Conservation (phyloP, 2,329 filamentous ascomycete genomes). For the Cladosporium colombiae region DNA sequence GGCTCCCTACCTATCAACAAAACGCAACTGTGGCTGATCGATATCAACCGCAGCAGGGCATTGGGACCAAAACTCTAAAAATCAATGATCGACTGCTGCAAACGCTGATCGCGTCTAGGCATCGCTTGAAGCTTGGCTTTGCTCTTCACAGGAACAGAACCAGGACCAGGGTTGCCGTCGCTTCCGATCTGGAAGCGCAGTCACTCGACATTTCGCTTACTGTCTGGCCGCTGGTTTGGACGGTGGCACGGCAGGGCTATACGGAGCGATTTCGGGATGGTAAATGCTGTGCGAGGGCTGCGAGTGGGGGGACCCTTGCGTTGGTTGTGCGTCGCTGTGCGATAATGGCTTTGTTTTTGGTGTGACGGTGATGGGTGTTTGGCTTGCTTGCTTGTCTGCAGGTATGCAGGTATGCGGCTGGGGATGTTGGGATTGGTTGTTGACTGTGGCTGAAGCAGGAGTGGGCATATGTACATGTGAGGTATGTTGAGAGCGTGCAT, state of each 20-base stretch:
- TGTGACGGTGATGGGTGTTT: background rate
- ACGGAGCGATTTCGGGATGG: constrained; percentile 5
- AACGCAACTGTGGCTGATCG: background rate
- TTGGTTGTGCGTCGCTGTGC: constrained; percentile 1
- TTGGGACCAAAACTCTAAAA: background rate
- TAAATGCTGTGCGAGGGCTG: background rate
- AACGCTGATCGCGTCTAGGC: background rate
- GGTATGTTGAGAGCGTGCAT: no score
- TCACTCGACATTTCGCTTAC: background rate
- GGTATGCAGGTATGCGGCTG: background rate
- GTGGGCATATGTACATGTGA: background rate
- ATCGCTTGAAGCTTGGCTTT: background rate
- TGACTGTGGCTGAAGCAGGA: background rate
- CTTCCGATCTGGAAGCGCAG: background rate
- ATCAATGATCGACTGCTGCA: background rate
- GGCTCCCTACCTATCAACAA: background rate
- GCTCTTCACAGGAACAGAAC: background rate
- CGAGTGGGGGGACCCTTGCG: constrained; percentile 2
- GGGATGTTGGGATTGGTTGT: background rate
- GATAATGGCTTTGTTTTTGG: background rate
- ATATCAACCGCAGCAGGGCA: background rate
- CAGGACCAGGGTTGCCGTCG: background rate
- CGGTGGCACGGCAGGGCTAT: constrained; percentile 6
- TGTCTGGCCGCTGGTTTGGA: background rate
- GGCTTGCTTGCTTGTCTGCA: background rate